Base-by-base conservation (phyloP, 768 basidiomycete genomes). In the Mycena sanguinolenta region DNA sequence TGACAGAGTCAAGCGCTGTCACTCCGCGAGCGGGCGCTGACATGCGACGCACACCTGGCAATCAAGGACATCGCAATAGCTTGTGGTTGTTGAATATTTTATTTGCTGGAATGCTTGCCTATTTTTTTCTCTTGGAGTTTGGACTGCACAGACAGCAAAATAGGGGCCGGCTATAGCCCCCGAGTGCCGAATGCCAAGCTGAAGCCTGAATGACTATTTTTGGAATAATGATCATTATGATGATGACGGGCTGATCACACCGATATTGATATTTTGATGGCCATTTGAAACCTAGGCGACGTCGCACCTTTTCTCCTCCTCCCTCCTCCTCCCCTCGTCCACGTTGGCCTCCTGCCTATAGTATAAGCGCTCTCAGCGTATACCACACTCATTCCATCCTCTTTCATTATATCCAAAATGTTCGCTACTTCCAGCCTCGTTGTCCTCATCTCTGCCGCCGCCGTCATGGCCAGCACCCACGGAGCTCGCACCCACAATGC, bases 381-480 rank as follows among this genome's bases (percentile, higher is more conserved):
- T 19, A 65, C 62, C 65, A 70, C 69, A 38, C 59, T 70, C 69
- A 21, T 70, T 71, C 44, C 44, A 25, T 23, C 36, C 32, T 55
- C 64, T 25, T 38, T 58, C 23, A 27, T 66, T 58, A 36, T 65
- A 38, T 21, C 14, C 10, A 54, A 36, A 58, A 71, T 71, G 65
- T 32, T 66, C 61, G 25, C 65, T 54, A 57, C 57, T 5, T 58
- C 64, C 27, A 63, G 38, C 61, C 17, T 71, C 65, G 54, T 50
- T 14, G n/a, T 71, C 50, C 55, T 67, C 38, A 55, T 71, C 30
- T 63, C 65, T 21, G 65, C 61, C 23, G 65, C 70, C 50, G 38
- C 57, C 25, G 70, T 27, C 44, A 38, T 58, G 63, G 69, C 69
- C 7, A 54, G 7, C 44, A 21, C 36, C 49, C 28, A 50, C 19